A percentile compares a stretch with the other conserved stretches of the same genome.
Conservation (phyloP, 352 stramenopile species). For the Salisapilia sapeloensis region DNA sequence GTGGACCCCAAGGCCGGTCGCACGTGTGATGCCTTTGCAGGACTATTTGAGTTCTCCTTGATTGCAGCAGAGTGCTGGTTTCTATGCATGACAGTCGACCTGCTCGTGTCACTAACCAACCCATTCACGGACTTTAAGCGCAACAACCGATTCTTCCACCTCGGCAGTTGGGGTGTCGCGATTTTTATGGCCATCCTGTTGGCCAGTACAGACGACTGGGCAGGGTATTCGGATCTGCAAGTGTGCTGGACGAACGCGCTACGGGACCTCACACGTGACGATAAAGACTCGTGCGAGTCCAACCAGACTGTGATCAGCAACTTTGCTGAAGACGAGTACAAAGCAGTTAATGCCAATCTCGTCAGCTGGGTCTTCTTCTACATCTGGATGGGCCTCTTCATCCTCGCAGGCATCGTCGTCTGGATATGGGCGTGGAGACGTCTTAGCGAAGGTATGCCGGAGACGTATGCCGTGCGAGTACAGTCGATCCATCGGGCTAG, state of each 20-base stretch:
- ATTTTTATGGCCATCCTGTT: slow-evolving; percentile 47
- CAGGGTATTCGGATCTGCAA: slow-evolving; percentile 69
- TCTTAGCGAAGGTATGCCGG: slow-evolving; percentile 74
- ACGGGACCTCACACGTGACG: slow-evolving; percentile 25
- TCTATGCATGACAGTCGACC: slow-evolving; percentile 80
- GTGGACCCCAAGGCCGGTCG: slow-evolving; percentile 13
- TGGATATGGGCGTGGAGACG: slow-evolving; percentile 78
- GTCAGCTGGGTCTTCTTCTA: slow-evolving; percentile 81
- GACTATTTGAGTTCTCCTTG: slow-evolving; percentile 73
- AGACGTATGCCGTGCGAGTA: slow-evolving; percentile 72
- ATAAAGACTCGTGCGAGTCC: slow-evolving; percentile 10
- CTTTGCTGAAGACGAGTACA: slow-evolving; percentile 37
- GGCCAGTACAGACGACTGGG: slow-evolving; percentile 57
- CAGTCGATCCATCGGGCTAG: slow-evolving; percentile 76
- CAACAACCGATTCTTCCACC: slow-evolving; percentile 70
- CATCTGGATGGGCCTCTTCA: slow-evolving; percentile 73
- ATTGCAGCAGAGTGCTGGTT: slow-evolving; percentile 79
- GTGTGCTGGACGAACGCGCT: slow-evolving; percentile 80
- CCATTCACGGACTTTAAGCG: slow-evolving; percentile 83
- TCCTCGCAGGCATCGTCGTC: slow-evolving; percentile 61
- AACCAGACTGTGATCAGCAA: slow-evolving; percentile 38
- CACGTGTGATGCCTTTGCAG: slow-evolving; percentile 58
- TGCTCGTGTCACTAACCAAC: slow-evolving; percentile 78
- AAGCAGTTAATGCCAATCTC: slow-evolving; percentile 70
- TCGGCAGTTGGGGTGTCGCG: slow-evolving; percentile 63